A percentile compares a stretch with the other conserved stretches of the same genome.
Evolutionary conservation across 768 basidiomycete genomes (phyloP).

Genomic region (Tulasnella sp.): DNA sequence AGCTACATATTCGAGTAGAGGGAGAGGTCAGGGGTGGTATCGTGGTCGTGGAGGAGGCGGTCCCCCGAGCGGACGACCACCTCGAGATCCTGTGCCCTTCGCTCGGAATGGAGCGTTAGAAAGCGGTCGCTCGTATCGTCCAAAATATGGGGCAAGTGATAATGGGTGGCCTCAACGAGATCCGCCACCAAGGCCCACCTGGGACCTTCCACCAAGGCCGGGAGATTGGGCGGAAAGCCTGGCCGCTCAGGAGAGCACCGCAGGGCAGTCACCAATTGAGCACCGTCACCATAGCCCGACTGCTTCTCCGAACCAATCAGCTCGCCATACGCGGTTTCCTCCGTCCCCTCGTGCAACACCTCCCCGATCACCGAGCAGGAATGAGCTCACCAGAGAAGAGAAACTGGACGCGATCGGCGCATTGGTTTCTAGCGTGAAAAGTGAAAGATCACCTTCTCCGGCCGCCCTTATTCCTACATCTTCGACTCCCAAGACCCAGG

Average conservation of each 20-base stretch:
- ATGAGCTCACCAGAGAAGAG: background rate
- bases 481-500: background rate
- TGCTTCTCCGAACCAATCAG: background rate
- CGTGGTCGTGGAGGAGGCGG: background rate
- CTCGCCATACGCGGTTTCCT: background rate
- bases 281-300: background rate
- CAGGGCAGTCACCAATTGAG: background rate
- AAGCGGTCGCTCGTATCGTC: background rate
- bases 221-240: background rate
- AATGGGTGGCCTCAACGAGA: background rate
- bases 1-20: background rate
- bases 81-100: background rate
- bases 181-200: background rate
- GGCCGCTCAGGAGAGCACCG: background rate
- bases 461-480: background rate
- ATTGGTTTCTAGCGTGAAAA: background rate
- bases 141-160: background rate
- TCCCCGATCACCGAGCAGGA: background rate
- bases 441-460: background rate
- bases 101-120: background rate
- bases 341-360: background rate
- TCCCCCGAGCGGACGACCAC: background rate
- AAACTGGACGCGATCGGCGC: background rate
- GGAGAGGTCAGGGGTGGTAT: background rate
- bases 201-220: background rate